Evolutionary conservation across 1,284 basidiomycete species (phyloP).

Genomic region (Gymnopus androsaceus): DNA sequence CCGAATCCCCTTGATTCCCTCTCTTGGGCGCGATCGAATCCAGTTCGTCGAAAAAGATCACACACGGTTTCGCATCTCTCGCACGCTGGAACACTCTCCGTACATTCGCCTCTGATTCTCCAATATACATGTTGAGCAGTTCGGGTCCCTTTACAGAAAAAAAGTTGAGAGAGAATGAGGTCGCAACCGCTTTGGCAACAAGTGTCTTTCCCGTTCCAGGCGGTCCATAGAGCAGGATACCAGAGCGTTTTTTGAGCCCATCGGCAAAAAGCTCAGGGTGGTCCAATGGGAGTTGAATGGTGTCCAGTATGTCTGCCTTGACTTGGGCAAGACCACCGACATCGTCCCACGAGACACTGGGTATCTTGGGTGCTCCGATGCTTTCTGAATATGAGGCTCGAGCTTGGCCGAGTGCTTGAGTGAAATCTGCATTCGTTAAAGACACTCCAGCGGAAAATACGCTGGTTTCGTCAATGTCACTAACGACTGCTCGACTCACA

Average conservation of each 20-base stretch:
- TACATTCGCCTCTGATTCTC: conserved; percentile 97
- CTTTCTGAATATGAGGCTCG: conserved; percentile 85
- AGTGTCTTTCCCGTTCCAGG: conserved; percentile 97
- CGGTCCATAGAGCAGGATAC: conserved; percentile 91
- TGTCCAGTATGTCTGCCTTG: conserved; percentile 95
- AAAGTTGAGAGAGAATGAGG: conserved; percentile 90
- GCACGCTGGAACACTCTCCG: conserved; percentile 91
- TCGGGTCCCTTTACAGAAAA: conserved; percentile 98
- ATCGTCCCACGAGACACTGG: conserved; percentile 97
- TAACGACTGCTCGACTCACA: conserved; percentile 48
- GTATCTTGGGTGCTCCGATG: conserved; percentile 96
- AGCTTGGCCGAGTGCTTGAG: conserved; percentile 74
- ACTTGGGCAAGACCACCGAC: conserved; percentile 90
- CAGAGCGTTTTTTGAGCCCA: conserved; percentile 95
- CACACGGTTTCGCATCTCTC: conserved; percentile 86
- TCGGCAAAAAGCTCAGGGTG: conserved; percentile 92
- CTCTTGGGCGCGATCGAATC: conserved; percentile 96
- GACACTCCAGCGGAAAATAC: conserved; percentile 53
- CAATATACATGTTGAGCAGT: conserved; percentile 97
- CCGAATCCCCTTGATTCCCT: conserved; percentile 93
- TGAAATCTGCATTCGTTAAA: conserved; percentile 72
- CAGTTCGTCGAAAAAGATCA: conserved; percentile 98
- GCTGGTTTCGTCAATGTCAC: conserved; percentile 26
- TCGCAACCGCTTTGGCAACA: conserved; percentile 92
- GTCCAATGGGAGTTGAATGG: conserved; percentile 93